Conservation (phyloP, 73 alveolate species). For the Paramecium sonneborni region DNA sequence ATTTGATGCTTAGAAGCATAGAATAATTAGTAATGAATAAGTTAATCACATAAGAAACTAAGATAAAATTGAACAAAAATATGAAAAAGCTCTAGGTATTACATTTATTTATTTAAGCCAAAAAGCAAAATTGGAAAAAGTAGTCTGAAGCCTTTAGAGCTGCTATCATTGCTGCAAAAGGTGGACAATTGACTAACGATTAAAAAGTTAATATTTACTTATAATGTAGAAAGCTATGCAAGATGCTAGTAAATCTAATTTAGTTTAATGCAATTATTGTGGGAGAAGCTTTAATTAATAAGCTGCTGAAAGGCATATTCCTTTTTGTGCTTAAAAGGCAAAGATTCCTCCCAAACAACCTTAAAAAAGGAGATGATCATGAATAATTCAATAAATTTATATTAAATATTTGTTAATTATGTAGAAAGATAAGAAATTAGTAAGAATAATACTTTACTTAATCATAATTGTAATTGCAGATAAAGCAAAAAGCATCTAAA, state of each 20-base stretch:
- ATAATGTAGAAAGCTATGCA: not conserved
- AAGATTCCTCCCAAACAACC: constrained; percentile 21
- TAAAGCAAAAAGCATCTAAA: too few species aligned
- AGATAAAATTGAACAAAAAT: constrained; percentile 39
- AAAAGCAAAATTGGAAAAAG: constrained; percentile 52
- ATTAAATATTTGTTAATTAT: not conserved
- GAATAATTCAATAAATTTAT: not conserved
- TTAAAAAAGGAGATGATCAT: constrained; percentile 20
- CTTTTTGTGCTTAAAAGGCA: constrained; percentile 51
- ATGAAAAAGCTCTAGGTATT: constrained; percentile 33
- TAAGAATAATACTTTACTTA: too few species aligned
- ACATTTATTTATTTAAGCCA: not conserved
- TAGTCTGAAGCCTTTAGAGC: constrained; percentile 66
- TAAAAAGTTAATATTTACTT: not conserved
- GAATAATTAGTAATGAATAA: constrained; percentile 62
- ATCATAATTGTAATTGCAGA: too few species aligned
- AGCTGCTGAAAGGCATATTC: constrained; percentile 58
- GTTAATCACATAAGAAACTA: not conserved
- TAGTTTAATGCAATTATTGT: constrained; percentile 51
- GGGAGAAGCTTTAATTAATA: constrained; percentile 67
- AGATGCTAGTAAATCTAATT: not conserved
- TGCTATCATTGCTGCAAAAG: constrained; percentile 36
- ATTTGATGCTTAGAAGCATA: constrained; percentile 53
- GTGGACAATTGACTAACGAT: constrained; percentile 34
- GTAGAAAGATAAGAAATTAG: too few species aligned